Evolutionary conservation across 352 stramenopile species (phyloP).

Genomic region (Blastocystis sp.): DNA sequence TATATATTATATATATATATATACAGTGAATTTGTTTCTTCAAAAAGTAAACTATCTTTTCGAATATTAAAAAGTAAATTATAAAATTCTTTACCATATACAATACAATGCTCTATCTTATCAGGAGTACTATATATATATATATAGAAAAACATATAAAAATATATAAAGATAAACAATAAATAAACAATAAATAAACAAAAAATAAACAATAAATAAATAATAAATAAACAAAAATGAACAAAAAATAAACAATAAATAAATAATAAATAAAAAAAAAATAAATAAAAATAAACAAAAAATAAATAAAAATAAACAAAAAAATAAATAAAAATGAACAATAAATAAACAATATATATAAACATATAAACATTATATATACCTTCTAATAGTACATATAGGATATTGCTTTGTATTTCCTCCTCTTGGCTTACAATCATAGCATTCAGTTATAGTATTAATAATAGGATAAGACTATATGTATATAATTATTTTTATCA

Average conservation of each 20-base stretch:
- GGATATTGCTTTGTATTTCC: constrained; percentile 87
- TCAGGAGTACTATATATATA: constrained; percentile 63
- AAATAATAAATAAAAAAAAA: too few relatives aligned
- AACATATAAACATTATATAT: constrained; percentile 2
- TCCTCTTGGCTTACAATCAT: constrained; percentile 81
- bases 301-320: too few relatives aligned
- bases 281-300: too few relatives aligned
- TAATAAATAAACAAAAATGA: too few relatives aligned
- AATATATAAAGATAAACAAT: too few relatives aligned
- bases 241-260: too few relatives aligned
- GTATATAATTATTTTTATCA: too few relatives aligned
- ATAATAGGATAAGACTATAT: constrained; percentile 38
- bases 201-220: too few relatives aligned
- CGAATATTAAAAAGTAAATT: constrained; percentile 62
- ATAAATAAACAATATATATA: constrained; percentile 6
- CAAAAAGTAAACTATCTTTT: constrained; percentile 78
- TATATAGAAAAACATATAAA: not conserved
- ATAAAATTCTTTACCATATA: constrained; percentile 79
- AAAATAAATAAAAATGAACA: too few relatives aligned
- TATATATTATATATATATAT: too few relatives aligned
- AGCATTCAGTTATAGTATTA: constrained; percentile 76
- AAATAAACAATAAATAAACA: too few relatives aligned
- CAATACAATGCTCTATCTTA: constrained; percentile 98
- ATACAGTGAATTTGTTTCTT: constrained; percentile 62
- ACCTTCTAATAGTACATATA: constrained; percentile 92